Percentiles rank a stretch among this genome's conserved stretches.
These are phyloP conservation scores for Verticillium nubilum DNA, from an alignment of 2,329 filamentous ascomycete species.

Conservation along the genomic window DNA sequence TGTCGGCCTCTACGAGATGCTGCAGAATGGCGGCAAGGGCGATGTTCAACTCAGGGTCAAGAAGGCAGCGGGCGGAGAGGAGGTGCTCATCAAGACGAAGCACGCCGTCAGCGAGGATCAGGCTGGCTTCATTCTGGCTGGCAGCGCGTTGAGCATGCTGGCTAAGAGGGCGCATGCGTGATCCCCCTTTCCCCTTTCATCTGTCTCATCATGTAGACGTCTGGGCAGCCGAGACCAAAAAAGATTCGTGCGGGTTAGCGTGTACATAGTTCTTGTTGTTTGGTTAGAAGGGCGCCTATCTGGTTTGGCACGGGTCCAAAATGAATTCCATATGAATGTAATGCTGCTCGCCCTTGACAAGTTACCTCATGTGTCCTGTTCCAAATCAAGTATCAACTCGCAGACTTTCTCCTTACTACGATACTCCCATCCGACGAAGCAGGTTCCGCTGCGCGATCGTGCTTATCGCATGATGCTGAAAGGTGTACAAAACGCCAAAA, in stretches of 20 bases:
- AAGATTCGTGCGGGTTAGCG: neutral
- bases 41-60: slow-evolving; percentile 67
- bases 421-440: neutral
- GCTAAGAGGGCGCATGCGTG: slow-evolving; percentile 46
- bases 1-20: slow-evolving; percentile 76
- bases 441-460: neutral
- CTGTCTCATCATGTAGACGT: neutral
- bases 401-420: neutral
- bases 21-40: slow-evolving; percentile 72
- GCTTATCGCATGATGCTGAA: neutral
- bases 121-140: slow-evolving; percentile 85
- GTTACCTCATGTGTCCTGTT: too few relatives aligned
- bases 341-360: too few relatives aligned
- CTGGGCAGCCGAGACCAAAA: neutral
- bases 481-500: neutral
- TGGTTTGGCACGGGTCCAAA: neutral
- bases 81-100: slow-evolving; percentile 68
- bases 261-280: neutral
- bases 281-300: neutral
- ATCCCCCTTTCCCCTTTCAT: neutral
- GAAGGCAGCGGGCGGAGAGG: slow-evolving; percentile 55
- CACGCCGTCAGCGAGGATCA: slow-evolving; percentile 89
- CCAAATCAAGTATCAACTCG: neutral
- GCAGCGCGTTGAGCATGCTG: slow-evolving; percentile 87
- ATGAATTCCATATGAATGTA: neutral